phyloP scores from a whole-genome alignment of 2,329 filamentous ascomycete genomes.

The Beauveria varroae region DNA sequence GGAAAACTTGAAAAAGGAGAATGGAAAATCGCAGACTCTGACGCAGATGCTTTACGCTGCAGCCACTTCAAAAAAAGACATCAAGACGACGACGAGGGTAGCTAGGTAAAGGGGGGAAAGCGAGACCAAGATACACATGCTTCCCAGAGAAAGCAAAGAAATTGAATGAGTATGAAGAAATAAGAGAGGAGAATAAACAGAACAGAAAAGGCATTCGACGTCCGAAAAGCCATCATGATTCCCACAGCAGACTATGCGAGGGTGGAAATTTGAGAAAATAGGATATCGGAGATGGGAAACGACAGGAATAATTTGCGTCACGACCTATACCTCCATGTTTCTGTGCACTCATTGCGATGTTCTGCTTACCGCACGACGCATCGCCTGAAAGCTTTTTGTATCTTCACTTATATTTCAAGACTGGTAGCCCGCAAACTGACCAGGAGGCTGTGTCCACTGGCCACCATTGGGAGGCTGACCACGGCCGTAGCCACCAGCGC shows the following conservation, averaged over 20 bases:
- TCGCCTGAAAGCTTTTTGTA: not conserved
- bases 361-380: not conserved
- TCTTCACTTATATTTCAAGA: slow-evolving; percentile 32
- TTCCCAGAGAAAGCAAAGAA: slow-evolving; percentile 7
- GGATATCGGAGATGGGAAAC: slow-evolving; percentile 14
- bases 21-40: slow-evolving; percentile 19
- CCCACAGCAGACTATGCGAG: not conserved
- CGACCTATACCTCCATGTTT: slow-evolving; percentile 5
- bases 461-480: slow-evolving; percentile 52
- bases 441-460: slow-evolving; percentile 46
- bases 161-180: slow-evolving; percentile 7
- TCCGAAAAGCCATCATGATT: slow-evolving; percentile 11
- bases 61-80: slow-evolving; percentile 19
- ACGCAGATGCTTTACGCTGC: slow-evolving; percentile 14
- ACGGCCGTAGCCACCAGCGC: slow-evolving; percentile 78
- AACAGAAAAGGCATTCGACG: slow-evolving; percentile 6
- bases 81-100: slow-evolving; percentile 20
- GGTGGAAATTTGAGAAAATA: slow-evolving; percentile 4
- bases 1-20: not conserved
- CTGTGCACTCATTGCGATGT: slow-evolving; percentile 1
- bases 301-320: slow-evolving; percentile 8
- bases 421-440: slow-evolving; percentile 57
- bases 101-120: slow-evolving; percentile 13
- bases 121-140: slow-evolving; percentile 11
- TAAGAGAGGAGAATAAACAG: slow-evolving; percentile 10